Conservation (phyloP, 164 flowering plant species). For the Stephania yunnanensis region DNA sequence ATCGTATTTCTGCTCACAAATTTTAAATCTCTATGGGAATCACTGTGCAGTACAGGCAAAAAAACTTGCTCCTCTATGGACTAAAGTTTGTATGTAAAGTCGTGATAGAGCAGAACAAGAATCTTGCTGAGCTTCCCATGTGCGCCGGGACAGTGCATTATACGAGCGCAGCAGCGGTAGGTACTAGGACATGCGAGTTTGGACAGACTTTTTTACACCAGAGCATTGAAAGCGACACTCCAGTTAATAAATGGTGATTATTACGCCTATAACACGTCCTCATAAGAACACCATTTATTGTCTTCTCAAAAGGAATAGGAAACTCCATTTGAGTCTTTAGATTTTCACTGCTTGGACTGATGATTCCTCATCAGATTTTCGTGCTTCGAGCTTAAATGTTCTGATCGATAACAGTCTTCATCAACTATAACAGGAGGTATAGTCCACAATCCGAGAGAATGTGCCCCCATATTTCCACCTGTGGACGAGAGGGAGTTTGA, state of each 20-base stretch:
- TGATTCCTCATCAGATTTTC: no score
- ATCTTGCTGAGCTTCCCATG: not conserved
- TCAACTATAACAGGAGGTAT: conserved; percentile 71
- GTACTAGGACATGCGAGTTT: no score
- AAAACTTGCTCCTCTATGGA: no score
- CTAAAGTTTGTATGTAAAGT: no score
- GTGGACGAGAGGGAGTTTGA: not conserved
- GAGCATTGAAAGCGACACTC: not conserved
- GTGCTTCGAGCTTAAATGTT: conserved; percentile 10
- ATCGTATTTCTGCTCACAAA: not conserved
- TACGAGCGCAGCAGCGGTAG: not conserved
- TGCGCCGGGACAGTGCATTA: not conserved
- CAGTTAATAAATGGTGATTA: not conserved
- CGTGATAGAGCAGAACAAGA: not conserved
- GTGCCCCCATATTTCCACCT: conserved; percentile 69
- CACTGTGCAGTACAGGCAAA: no score
- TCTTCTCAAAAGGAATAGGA: no score
- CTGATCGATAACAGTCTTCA: conserved; percentile 57
- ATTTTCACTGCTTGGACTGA: no score
- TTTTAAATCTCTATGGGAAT: no score
- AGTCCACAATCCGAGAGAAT: conserved; percentile 78
- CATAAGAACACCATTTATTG: no score
- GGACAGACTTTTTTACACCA: not conserved
- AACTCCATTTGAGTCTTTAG: no score
- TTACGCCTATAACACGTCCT: no score